Evolutionary conservation across 805 yeast genomes (phyloP).

Genomic region (Candida tallmaniae): DNA sequence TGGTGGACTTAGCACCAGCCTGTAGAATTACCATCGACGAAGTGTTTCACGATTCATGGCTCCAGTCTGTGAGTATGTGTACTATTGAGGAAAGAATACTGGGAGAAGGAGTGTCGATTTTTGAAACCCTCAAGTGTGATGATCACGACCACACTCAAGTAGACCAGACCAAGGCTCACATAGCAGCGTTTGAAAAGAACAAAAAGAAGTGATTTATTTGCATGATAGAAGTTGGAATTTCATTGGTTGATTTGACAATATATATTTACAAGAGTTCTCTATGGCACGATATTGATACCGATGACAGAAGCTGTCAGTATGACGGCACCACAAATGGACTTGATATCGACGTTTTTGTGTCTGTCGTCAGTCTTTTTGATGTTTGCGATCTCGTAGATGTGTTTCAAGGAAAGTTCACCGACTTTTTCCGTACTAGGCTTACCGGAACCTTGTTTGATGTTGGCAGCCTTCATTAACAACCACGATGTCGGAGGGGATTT

Average conservation of each 20-base stretch:
- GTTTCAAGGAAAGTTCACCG: slow-evolving; percentile 75
- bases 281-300: slow-evolving; percentile 70
- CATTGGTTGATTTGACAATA: background rate
- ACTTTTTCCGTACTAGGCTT: slow-evolving; percentile 55
- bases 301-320: slow-evolving; percentile 85
- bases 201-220: slow-evolving; percentile 45
- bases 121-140: slow-evolving; percentile 38
- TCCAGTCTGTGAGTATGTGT: slow-evolving; percentile 63
- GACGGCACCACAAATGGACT: slow-evolving; percentile 75
- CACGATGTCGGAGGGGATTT: slow-evolving; percentile 91
- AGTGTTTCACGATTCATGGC: slow-evolving; percentile 70
- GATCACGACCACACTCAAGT: slow-evolving; percentile 85
- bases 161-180: slow-evolving; percentile 92
- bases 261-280: slow-evolving; percentile 2
- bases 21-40: slow-evolving; percentile 80
- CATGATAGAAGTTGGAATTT: background rate
- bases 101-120: slow-evolving; percentile 29
- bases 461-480: slow-evolving; percentile 77
- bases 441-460: slow-evolving; percentile 73
- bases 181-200: slow-evolving; percentile 85
- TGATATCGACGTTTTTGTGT: slow-evolving; percentile 65
- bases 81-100: slow-evolving; percentile 42
- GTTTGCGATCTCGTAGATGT: slow-evolving; percentile 90
- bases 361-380: slow-evolving; percentile 83
- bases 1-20: slow-evolving; percentile 85